Base-by-base conservation (phyloP, 73 alveolate genomes). In the Tetrahymena elliotti region DNA sequence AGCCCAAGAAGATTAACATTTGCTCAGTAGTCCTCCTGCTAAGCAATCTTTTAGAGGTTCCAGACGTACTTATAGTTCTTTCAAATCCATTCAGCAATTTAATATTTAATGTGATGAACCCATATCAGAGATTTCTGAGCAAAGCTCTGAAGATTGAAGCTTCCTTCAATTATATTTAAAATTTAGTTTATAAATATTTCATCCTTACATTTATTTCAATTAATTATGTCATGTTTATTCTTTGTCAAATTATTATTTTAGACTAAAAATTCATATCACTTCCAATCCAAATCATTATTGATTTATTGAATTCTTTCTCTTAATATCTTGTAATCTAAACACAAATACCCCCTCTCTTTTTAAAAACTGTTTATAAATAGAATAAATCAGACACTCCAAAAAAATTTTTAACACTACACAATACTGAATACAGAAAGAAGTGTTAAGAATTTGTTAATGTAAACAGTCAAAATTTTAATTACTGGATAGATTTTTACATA, bases 371-470 rank as follows among this genome's bases (percentile, higher is more conserved):
- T n/a, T n/a, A n/a, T n/a, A n/a, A n/a, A n/a, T n/a, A n/a, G n/a
- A n/a, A n/a, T n/a, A n/a, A n/a, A n/a, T n/a, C n/a, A n/a, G n/a
- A n/a, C n/a, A n/a, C n/a, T n/a, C n/a, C n/a, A n/a, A n/a, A 94
- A 88, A 92, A 94, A 94, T n/a, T 94, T 39, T 38, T 93, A 94
- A 24, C 96, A n/a, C n/a, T n/a, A n/a, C n/a, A n/a, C n/a, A n/a
- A n/a, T n/a, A n/a, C n/a, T n/a, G n/a, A n/a, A n/a, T n/a, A n/a
- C n/a, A n/a, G n/a, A n/a, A n/a, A n/a, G n/a, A n/a, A n/a, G n/a
- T n/a, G n/a, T n/a, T n/a, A n/a, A n/a, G n/a, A n/a, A n/a, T n/a
- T n/a, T n/a, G n/a, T n/a, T n/a, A n/a, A n/a, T n/a, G n/a, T n/a
- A n/a, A n/a, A n/a, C n/a, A n/a, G n/a, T n/a, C n/a, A n/a, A n/a